Base-by-base conservation (phyloP, 2,329 filamentous ascomycete genomes). In the Fusarium nygamai region DNA sequence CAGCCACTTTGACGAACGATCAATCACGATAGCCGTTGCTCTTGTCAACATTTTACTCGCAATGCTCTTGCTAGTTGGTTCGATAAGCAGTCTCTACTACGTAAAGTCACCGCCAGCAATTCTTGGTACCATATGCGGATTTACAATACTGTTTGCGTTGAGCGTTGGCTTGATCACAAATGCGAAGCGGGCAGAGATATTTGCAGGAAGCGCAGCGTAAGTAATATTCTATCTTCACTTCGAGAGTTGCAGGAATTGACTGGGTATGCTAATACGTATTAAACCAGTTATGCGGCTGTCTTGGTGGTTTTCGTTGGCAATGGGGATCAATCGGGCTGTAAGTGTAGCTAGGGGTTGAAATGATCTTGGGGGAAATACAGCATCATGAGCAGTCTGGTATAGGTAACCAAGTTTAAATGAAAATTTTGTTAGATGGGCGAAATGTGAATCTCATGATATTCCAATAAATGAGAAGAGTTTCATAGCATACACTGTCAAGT, bases 141-240 rank as follows among this genome's bases (percentile, higher is more conserved):
- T 71, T 8, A 69, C 67, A 1, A 39, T 64, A 31, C 34, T 34
- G 1, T 71, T 71, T 29, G 64, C 53, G 7, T 41, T 71, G 3
- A 67, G 53, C 14, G 53, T 60, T 2, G 67, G 58, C 3, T 31
- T 68, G 5, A 60, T 71, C 39, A 64, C 67, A 6, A 69, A 61
- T 0, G 62, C 66, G 2, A 69, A 69, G 14, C 64, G 64, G 0
- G 67, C 64, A 3, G 64, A 70, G 6, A 70, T 70, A 38, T 59
- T 70, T 58, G 58, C 64, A 7, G 57, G 44, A 2, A 68, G 67
- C n/a, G 64, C 64, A n/a, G 67, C 67, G 58, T 67, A 5, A 70
- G 64, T 24, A 8, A 4, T 4, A 10, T 7, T 2, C 0, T 2
- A 17, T 36, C 7, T 12, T 4, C 9, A 13, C 6, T 5, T 22